Evolutionary conservation across 2,329 filamentous ascomycete species (phyloP), one percentile per base, ranked within the genome.

Genomic region (Conoideocrella luteorostrata): DNA sequence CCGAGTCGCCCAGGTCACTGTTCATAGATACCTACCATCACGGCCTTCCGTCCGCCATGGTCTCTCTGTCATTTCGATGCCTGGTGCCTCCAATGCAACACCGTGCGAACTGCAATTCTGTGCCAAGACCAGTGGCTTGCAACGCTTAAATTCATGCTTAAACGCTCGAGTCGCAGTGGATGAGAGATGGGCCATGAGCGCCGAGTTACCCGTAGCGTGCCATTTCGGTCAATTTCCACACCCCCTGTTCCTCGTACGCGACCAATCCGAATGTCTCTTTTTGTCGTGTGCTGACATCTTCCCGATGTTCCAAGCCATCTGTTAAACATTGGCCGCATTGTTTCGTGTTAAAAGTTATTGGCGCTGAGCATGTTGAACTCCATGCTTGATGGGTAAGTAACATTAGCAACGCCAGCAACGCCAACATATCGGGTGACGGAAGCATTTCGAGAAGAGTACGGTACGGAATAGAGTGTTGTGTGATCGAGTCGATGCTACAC

Each of bases 111-210:
- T 43, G 39, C 48, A 48, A 49, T 51, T 10, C 54, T 50, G 53
- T 61, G 66, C 66, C 65, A 69, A 69, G 66, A 52, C 53, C 41
- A 60, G 61, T 67, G 64, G 64, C 66, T 66, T 62, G 61, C 62
- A 68, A 70, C 65, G 67, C 66, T 70, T 70, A 70, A 70, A 70
- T 68, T 68, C 66, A 70, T 70, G 67, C 67, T 70, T 70, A 70
- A 70, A 68, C 59, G 51, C 59, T 53, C 51, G 49, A 55, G 39
- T 39, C 44, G 29, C 37, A 40, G 41, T 44, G 37, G 36, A 41
- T 28, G 34, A 36, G 30, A 34, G 30, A 18, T 17, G 22, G 39
- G 26, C 15, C 34, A 29, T 10, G 22, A 23, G 26, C 32, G 51
- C 51, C 51, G 50, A 52, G 41, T 49, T 52, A 51, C 26, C 51